A percentile compares a stretch with the other conserved stretches of the same genome.
Conservation (phyloP, 352 stramenopile genomes). For the Globisporangium yorkense region DNA sequence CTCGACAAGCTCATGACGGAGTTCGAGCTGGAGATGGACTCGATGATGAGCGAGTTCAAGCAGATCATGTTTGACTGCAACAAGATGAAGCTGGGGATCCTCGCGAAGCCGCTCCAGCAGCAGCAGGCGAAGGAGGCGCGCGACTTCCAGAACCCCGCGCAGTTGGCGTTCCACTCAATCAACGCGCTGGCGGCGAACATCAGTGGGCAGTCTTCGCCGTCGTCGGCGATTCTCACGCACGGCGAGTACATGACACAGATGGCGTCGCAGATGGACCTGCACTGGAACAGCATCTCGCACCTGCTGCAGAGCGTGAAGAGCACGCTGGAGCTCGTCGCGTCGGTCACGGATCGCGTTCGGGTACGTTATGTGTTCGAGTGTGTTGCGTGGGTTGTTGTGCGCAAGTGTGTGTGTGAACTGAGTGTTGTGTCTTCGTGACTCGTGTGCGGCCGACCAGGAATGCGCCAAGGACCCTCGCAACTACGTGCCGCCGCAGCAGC, state of each 20-base stretch:
- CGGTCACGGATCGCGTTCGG: slow-evolving; percentile 54
- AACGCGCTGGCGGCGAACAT: slow-evolving; percentile 72
- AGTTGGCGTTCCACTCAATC: slow-evolving; percentile 79
- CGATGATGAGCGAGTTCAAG: slow-evolving; percentile 61
- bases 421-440: not conserved
- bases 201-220: slow-evolving; percentile 47
- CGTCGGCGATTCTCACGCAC: slow-evolving; percentile 69
- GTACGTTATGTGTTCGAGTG: slow-evolving; percentile 24
- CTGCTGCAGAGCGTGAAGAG: slow-evolving; percentile 76
- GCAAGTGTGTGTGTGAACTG: not conserved
- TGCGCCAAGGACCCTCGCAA: slow-evolving; percentile 66
- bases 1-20: slow-evolving; percentile 45
- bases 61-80: slow-evolving; percentile 68
- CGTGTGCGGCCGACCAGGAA: slow-evolving; percentile 29
- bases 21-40: slow-evolving; percentile 70
- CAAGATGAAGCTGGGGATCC: slow-evolving; percentile 79
- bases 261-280: slow-evolving; percentile 74
- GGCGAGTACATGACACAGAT: slow-evolving; percentile 88
- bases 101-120: slow-evolving; percentile 69
- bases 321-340: slow-evolving; percentile 55
- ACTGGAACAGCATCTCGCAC: slow-evolving; percentile 85
- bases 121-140: slow-evolving; percentile 49
- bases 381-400: not conserved
- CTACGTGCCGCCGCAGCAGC: slow-evolving; percentile 61
- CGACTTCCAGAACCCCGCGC: slow-evolving; percentile 56